Conservation (phyloP, 2,329 filamentous ascomycete species). For the Zymoseptoria pseudotritici region DNA sequence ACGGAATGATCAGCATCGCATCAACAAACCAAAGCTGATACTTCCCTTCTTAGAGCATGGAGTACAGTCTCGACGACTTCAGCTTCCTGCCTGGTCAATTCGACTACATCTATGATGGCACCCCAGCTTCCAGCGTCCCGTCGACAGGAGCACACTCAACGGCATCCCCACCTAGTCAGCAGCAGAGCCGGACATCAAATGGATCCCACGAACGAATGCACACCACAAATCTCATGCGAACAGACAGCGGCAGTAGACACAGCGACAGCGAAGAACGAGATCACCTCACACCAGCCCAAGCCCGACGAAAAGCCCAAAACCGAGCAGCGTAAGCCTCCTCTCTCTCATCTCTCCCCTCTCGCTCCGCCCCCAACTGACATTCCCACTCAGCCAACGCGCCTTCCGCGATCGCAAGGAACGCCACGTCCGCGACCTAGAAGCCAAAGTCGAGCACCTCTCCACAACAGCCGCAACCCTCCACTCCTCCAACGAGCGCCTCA, state of each 20-base stretch:
- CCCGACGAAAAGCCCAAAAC: constrained; percentile 62
- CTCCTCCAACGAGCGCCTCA: constrained; percentile 79
- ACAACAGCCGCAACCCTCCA: constrained; percentile 63
- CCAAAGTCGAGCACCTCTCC: constrained; percentile 71
- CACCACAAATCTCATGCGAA: neutral
- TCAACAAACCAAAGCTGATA: neutral
- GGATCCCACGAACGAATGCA: neutral
- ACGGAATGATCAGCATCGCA: neutral
- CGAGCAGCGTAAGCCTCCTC: constrained; percentile 57
- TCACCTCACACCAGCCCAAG: constrained; percentile 41
- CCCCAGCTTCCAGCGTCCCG: neutral
- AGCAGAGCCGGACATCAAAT: constrained; percentile 1
- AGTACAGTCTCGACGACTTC: constrained; percentile 15
- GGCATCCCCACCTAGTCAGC: neutral
- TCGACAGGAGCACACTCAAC: neutral
- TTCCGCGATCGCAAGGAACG: constrained; percentile 94
- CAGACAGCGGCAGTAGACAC: constrained; percentile 19
- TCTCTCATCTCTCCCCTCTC: neutral
- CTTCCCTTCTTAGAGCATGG: constrained; percentile 19
- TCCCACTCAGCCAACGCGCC: constrained; percentile 68
- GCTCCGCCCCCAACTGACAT: constrained; percentile 1
- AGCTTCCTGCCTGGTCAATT: constrained; percentile 4
- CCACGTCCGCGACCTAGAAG: constrained; percentile 87
- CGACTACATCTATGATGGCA: constrained; percentile 7
- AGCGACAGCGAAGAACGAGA: constrained; percentile 44